Evolutionary conservation across 1,284 basidiomycete species (phyloP).

Genomic region (Bondarzewia mesenterica): DNA sequence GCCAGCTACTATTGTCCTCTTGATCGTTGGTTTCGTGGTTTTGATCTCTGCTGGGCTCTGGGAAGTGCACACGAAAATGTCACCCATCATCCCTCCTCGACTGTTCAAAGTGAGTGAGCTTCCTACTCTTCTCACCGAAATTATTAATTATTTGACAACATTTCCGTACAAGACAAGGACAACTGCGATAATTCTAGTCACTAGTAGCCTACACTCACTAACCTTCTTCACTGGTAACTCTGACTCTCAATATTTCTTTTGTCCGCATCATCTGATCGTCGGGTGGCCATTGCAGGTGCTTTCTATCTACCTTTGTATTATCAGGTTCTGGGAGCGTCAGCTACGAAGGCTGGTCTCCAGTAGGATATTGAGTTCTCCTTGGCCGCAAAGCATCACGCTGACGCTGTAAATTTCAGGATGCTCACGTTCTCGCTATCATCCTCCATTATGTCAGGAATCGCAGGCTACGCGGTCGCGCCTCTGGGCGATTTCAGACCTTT

Average conservation of each 20-base stretch:
- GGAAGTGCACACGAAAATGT: slow-evolving; percentile 58
- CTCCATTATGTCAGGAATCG: slow-evolving; percentile 45
- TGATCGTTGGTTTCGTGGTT: slow-evolving; percentile 60
- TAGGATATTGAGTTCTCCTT: slow-evolving; percentile 17
- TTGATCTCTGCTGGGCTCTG: slow-evolving; percentile 31
- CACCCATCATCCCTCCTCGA: slow-evolving; percentile 58
- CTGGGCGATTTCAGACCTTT: slow-evolving; percentile 53
- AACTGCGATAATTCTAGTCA: slow-evolving; percentile 56
- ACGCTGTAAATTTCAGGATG: slow-evolving; percentile 40
- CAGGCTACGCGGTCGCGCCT: slow-evolving; percentile 54
- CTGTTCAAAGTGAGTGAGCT: slow-evolving; percentile 50
- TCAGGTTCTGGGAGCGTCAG: slow-evolving; percentile 71
- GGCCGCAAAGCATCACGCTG: background rate
- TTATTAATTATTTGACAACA: background rate
- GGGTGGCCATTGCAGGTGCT: slow-evolving; percentile 30
- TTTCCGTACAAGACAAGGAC: slow-evolving; percentile 66
- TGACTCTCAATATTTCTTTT: background rate
- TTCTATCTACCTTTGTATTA: slow-evolving; percentile 75
- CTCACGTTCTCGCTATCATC: slow-evolving; percentile 66
- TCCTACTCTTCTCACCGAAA: background rate
- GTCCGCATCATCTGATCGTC: slow-evolving; percentile 1
- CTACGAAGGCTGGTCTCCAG: slow-evolving; percentile 68
- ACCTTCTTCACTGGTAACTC: slow-evolving; percentile 50
- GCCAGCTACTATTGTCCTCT: slow-evolving; percentile 60
- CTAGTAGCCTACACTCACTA: slow-evolving; percentile 58